These are phyloP conservation scores for Phanerodontia chrysosporium DNA, from an alignment of 768 basidiomycete species.

Conservation along the genomic window DNA sequence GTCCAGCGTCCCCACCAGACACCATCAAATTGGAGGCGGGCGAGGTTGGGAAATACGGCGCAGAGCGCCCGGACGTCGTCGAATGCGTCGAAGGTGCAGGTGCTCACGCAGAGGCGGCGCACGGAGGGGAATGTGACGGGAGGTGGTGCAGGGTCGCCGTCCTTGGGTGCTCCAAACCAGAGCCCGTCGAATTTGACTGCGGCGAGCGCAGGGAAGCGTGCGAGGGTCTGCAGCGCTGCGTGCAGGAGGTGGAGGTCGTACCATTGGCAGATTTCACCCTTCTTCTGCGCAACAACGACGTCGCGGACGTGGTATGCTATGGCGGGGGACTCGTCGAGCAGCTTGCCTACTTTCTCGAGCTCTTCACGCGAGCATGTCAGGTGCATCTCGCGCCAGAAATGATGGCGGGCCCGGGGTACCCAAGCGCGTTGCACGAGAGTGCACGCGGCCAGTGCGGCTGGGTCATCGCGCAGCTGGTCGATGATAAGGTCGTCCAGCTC, in stretches of 20 bases:
- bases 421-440: slow-evolving; percentile 9
- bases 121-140: slow-evolving; percentile 1
- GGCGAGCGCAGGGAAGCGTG: slow-evolving; percentile 1
- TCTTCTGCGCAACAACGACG: slow-evolving; percentile 2
- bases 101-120: slow-evolving; percentile 3
- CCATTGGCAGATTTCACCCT: slow-evolving; percentile 5
- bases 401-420: slow-evolving; percentile 9
- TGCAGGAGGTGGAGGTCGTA: slow-evolving; percentile 10
- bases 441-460: background rate
- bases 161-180: slow-evolving; percentile 7
- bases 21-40: slow-evolving; percentile 8
- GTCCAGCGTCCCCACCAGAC: slow-evolving; percentile 14
- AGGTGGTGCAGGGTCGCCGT: background rate
- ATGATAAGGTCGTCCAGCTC: slow-evolving; percentile 11
- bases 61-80: slow-evolving; percentile 3
- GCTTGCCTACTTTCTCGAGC: background rate
- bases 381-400: slow-evolving; percentile 7
- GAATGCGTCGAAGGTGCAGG: slow-evolving; percentile 12
- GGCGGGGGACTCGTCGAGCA: background rate
- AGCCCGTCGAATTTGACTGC: slow-evolving; percentile 11
- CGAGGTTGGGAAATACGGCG: background rate
- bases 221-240: slow-evolving; percentile 1
- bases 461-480: slow-evolving; percentile 12
- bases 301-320: slow-evolving; percentile 4
- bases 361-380: background rate